These are phyloP conservation scores for Cadophora luteo-olivacea DNA, from an alignment of 2,329 filamentous ascomycete genomes.

Conservation along the genomic window DNA sequence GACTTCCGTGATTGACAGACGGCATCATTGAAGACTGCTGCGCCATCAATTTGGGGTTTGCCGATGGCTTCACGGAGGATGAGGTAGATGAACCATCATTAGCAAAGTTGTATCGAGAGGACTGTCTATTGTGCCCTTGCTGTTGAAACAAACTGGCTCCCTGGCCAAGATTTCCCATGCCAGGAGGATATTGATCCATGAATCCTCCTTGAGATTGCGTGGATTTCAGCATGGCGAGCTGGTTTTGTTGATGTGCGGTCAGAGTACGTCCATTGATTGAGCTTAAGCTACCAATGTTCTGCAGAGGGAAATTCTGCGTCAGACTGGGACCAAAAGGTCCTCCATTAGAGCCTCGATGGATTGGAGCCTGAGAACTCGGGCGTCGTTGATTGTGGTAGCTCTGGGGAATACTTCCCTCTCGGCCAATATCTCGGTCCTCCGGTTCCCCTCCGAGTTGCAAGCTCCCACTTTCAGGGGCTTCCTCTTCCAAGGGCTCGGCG, in stretches of 20 bases:
- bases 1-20: conserved; percentile 57
- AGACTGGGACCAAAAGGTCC: conserved; percentile 61
- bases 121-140: conserved; percentile 79
- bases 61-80: conserved; percentile 73
- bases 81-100: conserved; percentile 72
- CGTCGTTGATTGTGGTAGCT: conserved; percentile 59
- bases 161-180: conserved; percentile 55
- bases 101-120: conserved; percentile 86
- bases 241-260: conserved; percentile 80
- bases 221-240: conserved; percentile 65
- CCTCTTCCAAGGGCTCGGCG: conserved; percentile 63
- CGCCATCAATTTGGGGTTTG: conserved; percentile 80
- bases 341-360: conserved; percentile 65
- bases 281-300: conserved; percentile 57
- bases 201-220: conserved; percentile 51
- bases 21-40: conserved; percentile 92
- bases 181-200: conserved; percentile 65
- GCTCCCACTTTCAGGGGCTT: conserved; percentile 81
- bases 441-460: conserved; percentile 91
- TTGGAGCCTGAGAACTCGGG: conserved; percentile 76
- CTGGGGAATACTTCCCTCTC: conserved; percentile 51
- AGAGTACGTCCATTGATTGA: conserved; percentile 74
- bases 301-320: conserved; percentile 53
- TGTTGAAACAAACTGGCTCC: conserved; percentile 59
- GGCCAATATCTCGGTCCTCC: conserved; percentile 72